Base-by-base conservation (phyloP, 1,139 yeast genomes). In the Yamadazyma trypodendri region DNA sequence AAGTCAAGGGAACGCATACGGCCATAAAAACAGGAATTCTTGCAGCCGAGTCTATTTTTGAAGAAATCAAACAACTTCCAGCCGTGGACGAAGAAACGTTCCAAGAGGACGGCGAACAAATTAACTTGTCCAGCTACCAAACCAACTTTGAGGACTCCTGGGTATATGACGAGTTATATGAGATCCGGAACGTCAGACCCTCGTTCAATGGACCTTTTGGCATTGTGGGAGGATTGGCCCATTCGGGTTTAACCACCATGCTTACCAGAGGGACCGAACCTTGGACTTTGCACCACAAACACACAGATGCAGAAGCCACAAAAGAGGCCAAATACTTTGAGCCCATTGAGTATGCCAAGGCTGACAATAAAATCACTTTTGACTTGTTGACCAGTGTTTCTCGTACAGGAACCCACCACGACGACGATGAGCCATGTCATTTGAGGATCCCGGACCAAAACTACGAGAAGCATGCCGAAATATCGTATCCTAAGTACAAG, bases 1-100 rank as follows among this genome's bases (percentile, higher is more conserved):
- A 92, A 60, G 85, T 92, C 54, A 92, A 92, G 65, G 98, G 98
- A n/a, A 84, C 97, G 0, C 98, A 92, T 58, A 90, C 97, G 0
- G 97, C 98, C 2, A 85, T 92, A 78, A 92, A 90, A 60, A 75
- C 94, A 9, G 98, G 97, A 25, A 83, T 92, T 73, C 65, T 92
- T 22, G 98, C 97, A 2, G 98, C 97, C 2, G 97, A 92, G 53
- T 60, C 77, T 18, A 84, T 89, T 28, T 88, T 71, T 52, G 74
- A 76, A n/a, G 70, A 63, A 31, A 64, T 88, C 27, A 61, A 74
- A 31, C 66, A 64, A 20, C 49, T 73, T 44, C 76, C 68, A 17
- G 65, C 68, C 7, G 79, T 69, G n/a, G 80, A 73, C 35, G 77
- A 72, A 36, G 68, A 63, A n/a, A 63, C 63, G 6, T 71, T 69